Conservation (phyloP, 257 asterid genomes). For the Scutellaria minor region DNA sequence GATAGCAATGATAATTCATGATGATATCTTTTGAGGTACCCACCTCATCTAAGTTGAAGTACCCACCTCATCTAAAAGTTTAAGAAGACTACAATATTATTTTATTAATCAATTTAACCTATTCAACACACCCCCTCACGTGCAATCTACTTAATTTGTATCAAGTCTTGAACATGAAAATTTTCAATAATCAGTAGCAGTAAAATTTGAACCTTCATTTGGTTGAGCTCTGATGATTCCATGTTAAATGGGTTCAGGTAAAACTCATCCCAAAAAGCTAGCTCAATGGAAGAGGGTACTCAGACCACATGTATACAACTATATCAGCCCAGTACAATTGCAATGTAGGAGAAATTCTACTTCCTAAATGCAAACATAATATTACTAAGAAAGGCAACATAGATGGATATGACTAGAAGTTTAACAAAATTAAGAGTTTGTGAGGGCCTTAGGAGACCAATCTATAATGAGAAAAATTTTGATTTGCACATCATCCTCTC, state of each 20-base stretch:
- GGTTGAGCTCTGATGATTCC: neutral
- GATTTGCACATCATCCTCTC: neutral
- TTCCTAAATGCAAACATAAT: slow-evolving; percentile 2
- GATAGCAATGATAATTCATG: neutral
- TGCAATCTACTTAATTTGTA: neutral
- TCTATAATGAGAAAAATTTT: neutral
- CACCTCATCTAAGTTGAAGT: too few relatives aligned
- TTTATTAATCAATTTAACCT: neutral
- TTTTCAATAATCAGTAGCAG: neutral
- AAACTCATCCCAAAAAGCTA: neutral
- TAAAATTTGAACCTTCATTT: neutral
- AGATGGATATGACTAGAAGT: slow-evolving; percentile 11
- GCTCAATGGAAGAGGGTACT: neutral
- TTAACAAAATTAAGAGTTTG: neutral
- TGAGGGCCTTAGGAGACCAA: slow-evolving; percentile 12
- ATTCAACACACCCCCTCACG: slow-evolving; percentile 2
- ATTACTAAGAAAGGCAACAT: neutral
- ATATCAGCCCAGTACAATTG: neutral
- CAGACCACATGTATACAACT: neutral
- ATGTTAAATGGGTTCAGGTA: slow-evolving; percentile 2
- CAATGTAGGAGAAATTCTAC: neutral
- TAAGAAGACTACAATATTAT: neutral
- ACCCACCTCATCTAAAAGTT: neutral
- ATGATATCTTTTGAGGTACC: neutral
- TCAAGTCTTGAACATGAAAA: neutral